Evolutionary conservation across 2,329 filamentous ascomycete genomes (phyloP).

Genomic region (Botryosphaeria dothidea): DNA sequence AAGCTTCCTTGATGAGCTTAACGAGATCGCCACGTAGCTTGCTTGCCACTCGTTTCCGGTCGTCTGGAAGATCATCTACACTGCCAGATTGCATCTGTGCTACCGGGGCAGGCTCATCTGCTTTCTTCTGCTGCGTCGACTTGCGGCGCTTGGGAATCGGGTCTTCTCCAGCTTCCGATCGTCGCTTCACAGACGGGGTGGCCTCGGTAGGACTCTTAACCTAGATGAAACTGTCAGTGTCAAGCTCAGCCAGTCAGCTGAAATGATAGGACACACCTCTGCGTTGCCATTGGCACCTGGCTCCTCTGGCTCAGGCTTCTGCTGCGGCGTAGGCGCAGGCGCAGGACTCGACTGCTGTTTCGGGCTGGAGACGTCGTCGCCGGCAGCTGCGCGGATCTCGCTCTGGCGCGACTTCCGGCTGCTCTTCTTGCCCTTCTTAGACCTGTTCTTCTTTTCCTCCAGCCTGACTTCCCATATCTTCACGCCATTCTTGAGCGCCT

Average conservation of each 20-base stretch:
- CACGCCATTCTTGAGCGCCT: constrained; percentile 76
- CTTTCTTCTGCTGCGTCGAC: constrained; percentile 33
- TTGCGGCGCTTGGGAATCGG: constrained; percentile 39
- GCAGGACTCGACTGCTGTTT: constrained; percentile 24
- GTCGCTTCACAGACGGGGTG: constrained; percentile 32
- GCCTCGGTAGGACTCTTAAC: constrained; percentile 10
- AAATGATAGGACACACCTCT: neutral
- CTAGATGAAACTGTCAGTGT: neutral
- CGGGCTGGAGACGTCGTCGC: constrained; percentile 37
- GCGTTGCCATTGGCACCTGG: constrained; percentile 16
- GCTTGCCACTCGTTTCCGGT: constrained; percentile 69
- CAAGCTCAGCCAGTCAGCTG: neutral
- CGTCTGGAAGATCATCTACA: constrained; percentile 52
- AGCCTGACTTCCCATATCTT: constrained; percentile 76
- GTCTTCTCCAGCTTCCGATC: constrained; percentile 32
- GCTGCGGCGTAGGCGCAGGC: constrained; percentile 15
- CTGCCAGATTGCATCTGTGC: constrained; percentile 27
- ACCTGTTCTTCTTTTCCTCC: constrained; percentile 59
- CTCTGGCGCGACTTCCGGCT: constrained; percentile 64
- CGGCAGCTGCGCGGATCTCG: constrained; percentile 56
- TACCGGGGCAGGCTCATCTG: constrained; percentile 21
- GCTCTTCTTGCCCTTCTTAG: constrained; percentile 59
- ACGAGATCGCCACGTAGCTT: constrained; percentile 70
- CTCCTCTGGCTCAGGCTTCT: constrained; percentile 25
- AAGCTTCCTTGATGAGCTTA: constrained; percentile 64